Evolutionary conservation across 139 green algal species (phyloP), one percentile per base, ranked within the genome.

Genomic region (Astrephomene gubernaculifera): DNA sequence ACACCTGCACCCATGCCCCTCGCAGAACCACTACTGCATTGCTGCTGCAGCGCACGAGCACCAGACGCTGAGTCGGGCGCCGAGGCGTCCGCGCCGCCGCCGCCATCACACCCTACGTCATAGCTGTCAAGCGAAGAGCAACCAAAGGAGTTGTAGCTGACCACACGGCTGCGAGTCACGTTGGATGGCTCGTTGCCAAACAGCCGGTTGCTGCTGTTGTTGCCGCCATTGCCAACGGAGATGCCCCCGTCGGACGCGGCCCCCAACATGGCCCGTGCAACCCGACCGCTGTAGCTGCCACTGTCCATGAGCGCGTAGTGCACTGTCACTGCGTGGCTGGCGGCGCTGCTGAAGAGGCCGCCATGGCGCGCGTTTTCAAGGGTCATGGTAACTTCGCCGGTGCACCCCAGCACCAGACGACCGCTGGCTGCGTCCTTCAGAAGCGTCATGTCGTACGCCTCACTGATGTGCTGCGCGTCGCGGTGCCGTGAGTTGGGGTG

Each of bases 121-220:
- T 81, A 53, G 21, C 49, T 69, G 17, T 33, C 33, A 10, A 81
- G 60, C 9, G 73, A 81, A 19, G 73, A 69, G 33, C 73, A 81
- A 24, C 73, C 73, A 3, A 81, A 54, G 21, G 73, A 81, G 33
- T 81, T 81, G 54, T 81, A 81, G 73, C 73, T 81, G 35, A 69
- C 7, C 4, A 81, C 29, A 53, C 52, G 73, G 8, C 14, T 38
- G 35, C 36, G 73, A 53, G 73, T 80, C 72, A 31, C 65, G 35
- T 10, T 52, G 43, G 29, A 22, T 25, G 31, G 31, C 31, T 19
- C 36, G 10, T 31, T 24, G 35, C 31, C 25, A 31, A 29, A 52
- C 2, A 52, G 6, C 5, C 22, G 31, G 7, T 22, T 35, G 31
- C 29, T 65, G 72, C 22, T 24, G 49, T 31, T 44, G 31, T 57